phyloP scores from a whole-genome alignment of 306 rosid species.

The Cucurbita maxima region DNA sequence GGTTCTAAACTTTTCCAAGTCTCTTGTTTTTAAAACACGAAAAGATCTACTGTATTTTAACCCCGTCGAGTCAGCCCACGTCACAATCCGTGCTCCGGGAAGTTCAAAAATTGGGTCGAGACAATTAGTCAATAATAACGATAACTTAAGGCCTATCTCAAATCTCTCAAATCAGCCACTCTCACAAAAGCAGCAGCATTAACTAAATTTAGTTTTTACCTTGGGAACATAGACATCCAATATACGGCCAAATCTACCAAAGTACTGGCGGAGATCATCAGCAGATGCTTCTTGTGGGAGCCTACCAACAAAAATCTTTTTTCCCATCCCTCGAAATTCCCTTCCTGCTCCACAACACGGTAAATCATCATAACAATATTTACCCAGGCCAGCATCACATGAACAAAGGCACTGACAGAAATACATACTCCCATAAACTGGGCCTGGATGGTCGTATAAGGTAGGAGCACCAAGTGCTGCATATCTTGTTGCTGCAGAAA shows the following conservation, averaged over 20 bases:
- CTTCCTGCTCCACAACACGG: slow-evolving; percentile 37
- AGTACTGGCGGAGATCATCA: slow-evolving; percentile 87
- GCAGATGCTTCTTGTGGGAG: slow-evolving; percentile 80
- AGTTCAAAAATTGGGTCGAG: no score
- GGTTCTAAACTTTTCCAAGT: no score
- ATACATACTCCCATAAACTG: slow-evolving; percentile 74
- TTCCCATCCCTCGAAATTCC: slow-evolving; percentile 67
- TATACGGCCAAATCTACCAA: slow-evolving; percentile 83
- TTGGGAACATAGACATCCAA: slow-evolving; percentile 80
- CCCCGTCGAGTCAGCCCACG: no score
- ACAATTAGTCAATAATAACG: background rate
- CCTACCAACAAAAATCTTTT: slow-evolving; percentile 74
- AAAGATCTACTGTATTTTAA: no score
- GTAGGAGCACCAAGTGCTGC: slow-evolving; percentile 97
- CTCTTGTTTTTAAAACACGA: no score
- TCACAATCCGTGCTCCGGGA: no score
- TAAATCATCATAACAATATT: slow-evolving; percentile 4
- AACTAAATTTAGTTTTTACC: slow-evolving; percentile 31
- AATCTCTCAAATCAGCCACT: background rate
- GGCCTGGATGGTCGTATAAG: slow-evolving; percentile 73
- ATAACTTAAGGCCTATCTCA: background rate
- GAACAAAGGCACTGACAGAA: background rate
- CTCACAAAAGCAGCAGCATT: background rate
- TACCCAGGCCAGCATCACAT: background rate
- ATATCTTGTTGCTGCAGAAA: slow-evolving; percentile 89